Base-by-base conservation (phyloP, 139 green algal species). In the Coccomyxa sp. region DNA sequence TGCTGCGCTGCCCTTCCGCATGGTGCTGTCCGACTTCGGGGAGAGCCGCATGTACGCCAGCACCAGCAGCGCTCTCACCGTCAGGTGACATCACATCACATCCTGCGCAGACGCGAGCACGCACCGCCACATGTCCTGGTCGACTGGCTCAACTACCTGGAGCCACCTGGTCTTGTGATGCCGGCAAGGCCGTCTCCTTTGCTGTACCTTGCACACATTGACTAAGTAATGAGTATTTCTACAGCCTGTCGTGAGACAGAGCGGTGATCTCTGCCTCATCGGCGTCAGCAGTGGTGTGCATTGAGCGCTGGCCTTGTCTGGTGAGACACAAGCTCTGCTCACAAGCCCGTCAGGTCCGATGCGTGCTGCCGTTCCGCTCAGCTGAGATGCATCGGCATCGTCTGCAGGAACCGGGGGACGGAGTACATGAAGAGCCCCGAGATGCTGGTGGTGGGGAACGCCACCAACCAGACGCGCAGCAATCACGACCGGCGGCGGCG, bases 341-440 rank as follows among this genome's bases (percentile, higher is more conserved):
- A 73, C 22, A 78, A 79, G 34, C 40, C 44, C 4, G 82, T 86
- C 80, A 72, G 29, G 79, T 83, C 72, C 7, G 41, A 31, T 9
- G 40, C 39, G 34, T 41, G 36, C 27, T 14, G 77, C 68, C 40
- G 1, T 16, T 29, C 39, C 18, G n/a, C 7, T 4, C 70, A 9
- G 38, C 10, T 50, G 72, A 14, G 54, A 41, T 77, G 78, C 78
- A 77, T 75, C 54, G 31, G 50, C 35, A 73, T 39, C 54, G 29
- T 39, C 16, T 40, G 64, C 73, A 64, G 75, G 54, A 84, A 88
- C 70, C 83, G 92, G 22, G 93, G 93, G 71, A 97, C 93, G 2
- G 92, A 96, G 82, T 89, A 84, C 64, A 89, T 93, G 77, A 95
- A 95, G 85, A 90, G 81, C 16, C 93, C 93, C 0, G 93, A 97